Conservation (phyloP, 805 yeast genomes). For the Grigorovia jiainica region DNA sequence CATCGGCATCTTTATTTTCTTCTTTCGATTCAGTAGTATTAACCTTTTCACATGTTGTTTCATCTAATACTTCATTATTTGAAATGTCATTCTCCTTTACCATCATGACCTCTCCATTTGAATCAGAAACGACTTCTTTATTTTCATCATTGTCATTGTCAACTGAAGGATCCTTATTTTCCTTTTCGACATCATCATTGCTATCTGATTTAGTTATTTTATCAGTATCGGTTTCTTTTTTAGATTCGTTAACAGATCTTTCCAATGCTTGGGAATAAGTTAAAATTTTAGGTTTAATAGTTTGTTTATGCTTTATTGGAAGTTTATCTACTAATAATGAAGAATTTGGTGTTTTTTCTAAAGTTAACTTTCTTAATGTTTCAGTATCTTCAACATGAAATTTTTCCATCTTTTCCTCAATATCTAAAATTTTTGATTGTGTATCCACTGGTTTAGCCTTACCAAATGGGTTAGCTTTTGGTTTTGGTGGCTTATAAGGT, state of each 20-base stretch:
- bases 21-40: no score
- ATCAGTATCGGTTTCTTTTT: constrained; percentile 1
- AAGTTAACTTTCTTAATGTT: constrained; percentile 20
- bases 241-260: constrained; percentile 18
- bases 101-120: no score
- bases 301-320: constrained; percentile 15
- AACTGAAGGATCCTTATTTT: background rate
- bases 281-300: constrained; percentile 1
- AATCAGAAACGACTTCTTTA: no score
- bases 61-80: no score
- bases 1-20: no score
- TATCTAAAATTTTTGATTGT: constrained; percentile 50
- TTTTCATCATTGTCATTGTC: background rate
- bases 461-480: constrained; percentile 67
- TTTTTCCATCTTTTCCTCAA: constrained; percentile 40
- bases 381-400: constrained; percentile 39
- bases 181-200: background rate
- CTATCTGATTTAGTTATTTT: background rate
- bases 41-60: no score
- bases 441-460: constrained; percentile 80
- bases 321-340: constrained; percentile 8
- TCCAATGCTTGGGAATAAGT: constrained; percentile 23
- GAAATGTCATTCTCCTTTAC: no score
- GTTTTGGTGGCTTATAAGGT: constrained; percentile 20
- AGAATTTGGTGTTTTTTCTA: constrained; percentile 8